These are phyloP conservation scores for Jimgerdemannia flammicorona DNA, from an alignment of 192 early-diverging fungal genomes.

Conservation along the genomic window DNA sequence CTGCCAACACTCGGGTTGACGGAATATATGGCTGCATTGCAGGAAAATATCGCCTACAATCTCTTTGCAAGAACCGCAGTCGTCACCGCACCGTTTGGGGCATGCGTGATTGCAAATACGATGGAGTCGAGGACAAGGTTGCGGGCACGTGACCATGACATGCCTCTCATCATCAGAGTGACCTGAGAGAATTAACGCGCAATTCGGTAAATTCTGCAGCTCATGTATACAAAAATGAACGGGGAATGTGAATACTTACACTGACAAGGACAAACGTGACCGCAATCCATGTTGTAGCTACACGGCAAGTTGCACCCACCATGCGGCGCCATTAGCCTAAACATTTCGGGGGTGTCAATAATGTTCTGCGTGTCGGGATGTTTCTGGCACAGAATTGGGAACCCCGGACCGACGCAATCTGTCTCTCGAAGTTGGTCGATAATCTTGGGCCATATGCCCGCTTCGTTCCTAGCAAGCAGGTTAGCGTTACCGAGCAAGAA, in stretches of 20 bases:
- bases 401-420: conserved; percentile 35
- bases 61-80: conserved; percentile 10
- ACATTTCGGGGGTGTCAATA: neutral
- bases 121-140: conserved; percentile 17
- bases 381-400: conserved; percentile 30
- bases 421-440: conserved; percentile 22
- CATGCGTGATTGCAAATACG: conserved; percentile 19
- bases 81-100: conserved; percentile 11
- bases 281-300: conserved; percentile 23
- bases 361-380: conserved; percentile 24
- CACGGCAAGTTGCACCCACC: conserved; percentile 44
- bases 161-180: neutral
- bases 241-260: conserved; percentile 23
- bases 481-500: conserved; percentile 53
- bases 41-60: neutral
- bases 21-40: neutral
- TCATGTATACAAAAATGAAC: conserved; percentile 18
- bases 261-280: conserved; percentile 1
- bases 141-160: conserved; percentile 7
- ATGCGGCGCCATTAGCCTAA: neutral
- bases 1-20: neutral
- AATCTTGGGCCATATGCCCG: conserved; percentile 42
- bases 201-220: neutral
- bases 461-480: conserved; percentile 34
- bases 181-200: neutral